Evolutionary conservation across 2,329 filamentous ascomycete species (phyloP).

Genomic region (Aspergillus awamori): DNA sequence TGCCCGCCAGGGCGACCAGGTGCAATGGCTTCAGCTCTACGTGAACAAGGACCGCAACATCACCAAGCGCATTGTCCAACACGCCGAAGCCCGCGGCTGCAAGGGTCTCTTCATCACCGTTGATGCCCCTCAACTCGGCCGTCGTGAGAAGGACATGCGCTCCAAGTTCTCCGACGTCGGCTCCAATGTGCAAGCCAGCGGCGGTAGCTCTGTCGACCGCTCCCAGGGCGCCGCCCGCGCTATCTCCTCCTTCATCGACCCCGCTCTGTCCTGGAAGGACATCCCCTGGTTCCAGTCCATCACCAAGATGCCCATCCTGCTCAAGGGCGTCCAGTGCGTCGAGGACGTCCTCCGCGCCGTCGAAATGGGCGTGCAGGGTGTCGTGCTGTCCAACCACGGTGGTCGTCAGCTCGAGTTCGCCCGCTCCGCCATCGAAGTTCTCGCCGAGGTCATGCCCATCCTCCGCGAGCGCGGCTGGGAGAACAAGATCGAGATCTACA

Average conservation of each 20-base stretch:
- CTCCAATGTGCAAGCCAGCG: conserved; percentile 72
- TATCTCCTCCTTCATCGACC: conserved; percentile 97
- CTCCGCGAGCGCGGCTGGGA: conserved; percentile 73
- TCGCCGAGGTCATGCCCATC: conserved; percentile 91
- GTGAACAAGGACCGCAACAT: conserved; percentile 95
- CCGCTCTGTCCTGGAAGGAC: conserved; percentile 88
- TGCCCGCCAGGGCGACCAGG: conserved; percentile 74
- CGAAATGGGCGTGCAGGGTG: conserved; percentile 79
- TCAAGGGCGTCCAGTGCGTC: conserved; percentile 95
- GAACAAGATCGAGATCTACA: conserved; percentile 78
- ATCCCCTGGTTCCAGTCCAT: conserved; percentile 90
- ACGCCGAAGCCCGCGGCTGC: conserved; percentile 89
- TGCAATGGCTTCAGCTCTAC: conserved; percentile 96
- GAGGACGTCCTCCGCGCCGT: conserved; percentile 91
- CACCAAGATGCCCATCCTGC: conserved; percentile 90
- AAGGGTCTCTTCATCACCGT: conserved; percentile 98
- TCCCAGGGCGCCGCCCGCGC: conserved; percentile 91
- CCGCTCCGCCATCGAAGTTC: conserved; percentile 82
- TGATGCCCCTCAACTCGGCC: conserved; percentile 91
- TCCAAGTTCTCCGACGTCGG: conserved; percentile 85
- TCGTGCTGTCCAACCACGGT: conserved; percentile 95
- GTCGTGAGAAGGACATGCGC: conserved; percentile 97
- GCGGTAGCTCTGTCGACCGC: conserved; percentile 73
- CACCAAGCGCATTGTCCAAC: conserved; percentile 84
- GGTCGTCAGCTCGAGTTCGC: conserved; percentile 92